Base-by-base conservation (phyloP, 768 basidiomycete species). In the Russula sp. region DNA sequence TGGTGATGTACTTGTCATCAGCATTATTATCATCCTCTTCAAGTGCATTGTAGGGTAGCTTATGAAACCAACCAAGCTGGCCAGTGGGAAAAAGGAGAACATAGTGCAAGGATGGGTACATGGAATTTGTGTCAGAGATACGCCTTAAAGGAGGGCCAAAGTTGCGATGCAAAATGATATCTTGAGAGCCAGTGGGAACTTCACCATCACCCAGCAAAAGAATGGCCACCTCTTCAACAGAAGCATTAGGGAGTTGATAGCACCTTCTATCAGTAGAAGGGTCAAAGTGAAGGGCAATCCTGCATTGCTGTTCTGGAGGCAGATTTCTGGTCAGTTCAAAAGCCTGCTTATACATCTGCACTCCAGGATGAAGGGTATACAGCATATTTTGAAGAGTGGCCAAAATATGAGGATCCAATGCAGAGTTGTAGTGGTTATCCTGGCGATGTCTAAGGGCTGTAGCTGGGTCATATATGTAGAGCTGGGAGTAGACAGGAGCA, bases 401-500 rank as follows among this genome's bases (percentile, higher is more conserved):
- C 46, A 47, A 5, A 5, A 9, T 29, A 5, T 5, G 5, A 2
- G 7, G 20, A 22, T 46, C 45, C 6, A 46, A 22, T 2, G 0
- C 10, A 7, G 45, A 10, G 7, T 46, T 22, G n/a, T 1, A 22
- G 5, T 13, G 4, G 5, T 3, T 47, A 9, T 38, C 3, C 36
- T 29, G 25, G 25, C 25, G 25, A 29, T 29, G 25, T 29, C 1
- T 29, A 3, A 29, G 25, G 25, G 25, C 36, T 9, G 36, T 38
- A 9, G 6, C 22, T 5, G 46, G 10, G 25, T 47, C 22, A 47
- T 35, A 11, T 7, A 50, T n/a, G 14, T 50, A 50, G 1, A 50
- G 32, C 18, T 80, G 76, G 1, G 18, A 18, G 11, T 50, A 50
- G 3, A 5, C 2, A 18, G 32, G 18, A 10, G 7, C 77, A 76